phyloP scores from a whole-genome alignment of 345 rosid genomes.

The Bruguiera gymnorhiza region DNA sequence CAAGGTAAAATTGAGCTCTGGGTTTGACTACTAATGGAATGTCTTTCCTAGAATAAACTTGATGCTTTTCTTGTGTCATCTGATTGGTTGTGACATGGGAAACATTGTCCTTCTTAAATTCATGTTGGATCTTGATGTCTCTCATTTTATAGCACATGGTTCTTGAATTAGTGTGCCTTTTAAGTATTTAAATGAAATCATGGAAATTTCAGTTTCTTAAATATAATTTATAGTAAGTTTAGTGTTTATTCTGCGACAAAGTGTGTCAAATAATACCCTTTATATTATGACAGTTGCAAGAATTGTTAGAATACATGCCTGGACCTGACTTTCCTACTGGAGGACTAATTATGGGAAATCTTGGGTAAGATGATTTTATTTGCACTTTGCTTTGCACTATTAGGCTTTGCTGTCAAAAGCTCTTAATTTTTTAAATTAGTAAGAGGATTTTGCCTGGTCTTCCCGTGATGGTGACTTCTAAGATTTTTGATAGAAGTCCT shows the following conservation, averaged over 20 bases:
- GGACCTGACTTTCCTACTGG: conserved; percentile 99
- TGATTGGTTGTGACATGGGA: not conserved
- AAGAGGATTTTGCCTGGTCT: not conserved
- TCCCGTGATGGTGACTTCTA: no score
- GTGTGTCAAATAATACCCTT: not conserved
- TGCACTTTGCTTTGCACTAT: not conserved
- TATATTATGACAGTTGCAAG: conserved; percentile 66
- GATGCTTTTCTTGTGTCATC: not conserved
- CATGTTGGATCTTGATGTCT: not conserved
- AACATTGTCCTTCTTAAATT: not conserved
- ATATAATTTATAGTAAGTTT: no score
- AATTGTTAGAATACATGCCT: conserved; percentile 96
- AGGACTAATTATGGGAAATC: conserved; percentile 91
- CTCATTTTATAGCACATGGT: not conserved
- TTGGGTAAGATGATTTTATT: conserved; percentile 54
- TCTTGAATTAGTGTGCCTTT: no score
- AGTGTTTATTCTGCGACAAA: not conserved
- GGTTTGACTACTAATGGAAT: no score
- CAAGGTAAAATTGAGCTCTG: no score
- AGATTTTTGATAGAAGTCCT: no score
- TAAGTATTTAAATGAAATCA: no score
- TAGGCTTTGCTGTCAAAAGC: not conserved
- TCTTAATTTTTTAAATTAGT: not conserved
- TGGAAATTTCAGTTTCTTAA: no score
- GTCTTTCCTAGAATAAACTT: no score